Base-by-base conservation (phyloP, 768 basidiomycete species). In the Sporobolomyces roseus region DNA sequence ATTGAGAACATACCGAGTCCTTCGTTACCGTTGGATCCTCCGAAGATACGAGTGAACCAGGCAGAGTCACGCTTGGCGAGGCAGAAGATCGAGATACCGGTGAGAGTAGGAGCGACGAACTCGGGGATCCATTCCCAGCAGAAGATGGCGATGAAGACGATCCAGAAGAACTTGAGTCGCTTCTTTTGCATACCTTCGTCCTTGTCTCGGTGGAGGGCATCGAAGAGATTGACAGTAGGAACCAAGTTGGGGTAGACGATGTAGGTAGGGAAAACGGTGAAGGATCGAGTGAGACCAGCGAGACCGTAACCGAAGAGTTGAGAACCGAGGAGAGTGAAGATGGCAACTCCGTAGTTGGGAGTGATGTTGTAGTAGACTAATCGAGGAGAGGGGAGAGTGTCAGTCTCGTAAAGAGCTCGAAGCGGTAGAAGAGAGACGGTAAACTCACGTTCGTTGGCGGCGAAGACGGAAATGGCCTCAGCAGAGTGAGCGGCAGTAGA, bases 11-110 rank as follows among this genome's bases (percentile, higher is more conserved):
- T 51, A 17, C 76, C 68, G 45, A 74, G 65, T 29, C 80, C 80
- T 66, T 80, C 80, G 74, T 80, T 80, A 66, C 78, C 79, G 55
- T 75, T 74, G 38, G 78, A 77, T 43, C 80, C 79, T 30, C 80
- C 80, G 63, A 81, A 81, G 61, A 81, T 74, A 72, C 80, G 80
- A 38, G 80, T 77, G 60, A 79, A 60, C 63, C 77, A 77, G 7
- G 70, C 51, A 65, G 71, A 51, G 71, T 77, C 45, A 71, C 76
- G 68, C 62, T 67, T 65, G 74, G 73, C 75, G 54, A 81, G 69
- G 64, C 80, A 80, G 75, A 79, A 76, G 64, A 81, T 78, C 46
- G 75, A 75, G 61, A 76, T 54, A 25, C 74, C 76, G 21, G 66
- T 69, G 52, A 71, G 58, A 13, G 68, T 69, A 38, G 61, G 71